Evolutionary conservation across 768 basidiomycete genomes (phyloP).

Genomic region (Mycena latifolia): DNA sequence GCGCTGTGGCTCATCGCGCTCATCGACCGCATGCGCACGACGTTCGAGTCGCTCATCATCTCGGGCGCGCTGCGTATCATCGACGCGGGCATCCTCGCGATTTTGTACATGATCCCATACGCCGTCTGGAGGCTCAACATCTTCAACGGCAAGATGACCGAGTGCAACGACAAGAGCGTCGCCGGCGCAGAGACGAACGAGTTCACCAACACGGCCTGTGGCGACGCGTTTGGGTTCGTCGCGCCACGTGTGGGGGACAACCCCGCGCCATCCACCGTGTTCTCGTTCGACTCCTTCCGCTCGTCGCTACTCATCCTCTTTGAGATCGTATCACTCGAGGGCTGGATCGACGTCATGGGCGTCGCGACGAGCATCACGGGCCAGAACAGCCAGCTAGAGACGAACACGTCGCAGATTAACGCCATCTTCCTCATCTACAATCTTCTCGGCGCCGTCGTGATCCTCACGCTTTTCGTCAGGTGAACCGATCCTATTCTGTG

Average conservation of each 20-base stretch:
- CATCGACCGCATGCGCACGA: constrained; percentile 86
- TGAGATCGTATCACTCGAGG: constrained; percentile 96
- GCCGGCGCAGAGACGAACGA: constrained; percentile 73
- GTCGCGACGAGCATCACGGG: constrained; percentile 85
- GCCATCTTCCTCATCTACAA: constrained; percentile 94
- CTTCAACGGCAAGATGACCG: constrained; percentile 86
- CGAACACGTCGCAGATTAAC: constrained; percentile 82
- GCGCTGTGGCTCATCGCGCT: constrained; percentile 91
- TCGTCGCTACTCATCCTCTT: constrained; percentile 91
- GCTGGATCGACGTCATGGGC: constrained; percentile 95
- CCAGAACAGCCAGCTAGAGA: constrained; percentile 73
- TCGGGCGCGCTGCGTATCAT: constrained; percentile 87
- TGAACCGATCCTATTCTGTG: constrained; percentile 47
- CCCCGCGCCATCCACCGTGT: constrained; percentile 84
- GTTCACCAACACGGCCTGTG: constrained; percentile 73
- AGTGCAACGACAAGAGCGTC: constrained; percentile 80
- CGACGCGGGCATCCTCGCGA: constrained; percentile 90
- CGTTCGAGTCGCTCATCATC: constrained; percentile 89
- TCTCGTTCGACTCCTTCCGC: constrained; percentile 91
- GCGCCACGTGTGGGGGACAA: constrained; percentile 92
- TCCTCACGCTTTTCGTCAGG: constrained; percentile 93
- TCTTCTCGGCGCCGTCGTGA: constrained; percentile 89
- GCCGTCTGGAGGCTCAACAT: constrained; percentile 96
- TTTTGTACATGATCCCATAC: constrained; percentile 93
- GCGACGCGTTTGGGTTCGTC: constrained; percentile 72